Conservation (phyloP, 805 yeast species). For the Kazachstania psychrophila region DNA sequence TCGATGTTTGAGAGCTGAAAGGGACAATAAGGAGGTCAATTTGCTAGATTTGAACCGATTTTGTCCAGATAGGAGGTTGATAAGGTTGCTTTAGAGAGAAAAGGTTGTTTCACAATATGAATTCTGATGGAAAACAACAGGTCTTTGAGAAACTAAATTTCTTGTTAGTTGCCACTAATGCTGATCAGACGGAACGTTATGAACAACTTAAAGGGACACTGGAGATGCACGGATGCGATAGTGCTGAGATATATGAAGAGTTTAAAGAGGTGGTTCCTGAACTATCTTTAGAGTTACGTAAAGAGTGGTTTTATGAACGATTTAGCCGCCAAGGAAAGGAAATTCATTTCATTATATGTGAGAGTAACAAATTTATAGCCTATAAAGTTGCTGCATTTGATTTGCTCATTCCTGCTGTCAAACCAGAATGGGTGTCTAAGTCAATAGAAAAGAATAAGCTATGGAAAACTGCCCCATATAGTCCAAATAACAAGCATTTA, state of each 20-base stretch:
- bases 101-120: too few relatives aligned
- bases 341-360: conserved; percentile 19
- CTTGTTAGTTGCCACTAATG: conserved; percentile 10
- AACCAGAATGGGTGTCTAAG: conserved; percentile 16
- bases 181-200: conserved; percentile 4
- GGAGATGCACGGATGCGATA: conserved; percentile 1
- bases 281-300: not conserved
- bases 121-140: too few relatives aligned
- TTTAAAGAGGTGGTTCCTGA: not conserved
- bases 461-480: conserved; percentile 31
- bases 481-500: conserved; percentile 62
- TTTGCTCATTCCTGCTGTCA: conserved; percentile 21
- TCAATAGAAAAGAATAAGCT: conserved; percentile 14
- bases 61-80: too few relatives aligned
- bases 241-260: not conserved
- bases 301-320: conserved; percentile 8
- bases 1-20: too few relatives aligned
- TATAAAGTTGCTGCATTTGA: conserved; percentile 21
- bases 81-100: too few relatives aligned
- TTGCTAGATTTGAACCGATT: too few relatives aligned
- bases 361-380: conserved; percentile 13
- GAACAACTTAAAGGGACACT: not conserved
- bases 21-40: too few relatives aligned
- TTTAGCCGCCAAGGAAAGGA: conserved; percentile 5
- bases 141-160: conserved; percentile 15